Conservation (phyloP, 2,329 filamentous ascomycete genomes). For the Stenocarpella maydis region DNA sequence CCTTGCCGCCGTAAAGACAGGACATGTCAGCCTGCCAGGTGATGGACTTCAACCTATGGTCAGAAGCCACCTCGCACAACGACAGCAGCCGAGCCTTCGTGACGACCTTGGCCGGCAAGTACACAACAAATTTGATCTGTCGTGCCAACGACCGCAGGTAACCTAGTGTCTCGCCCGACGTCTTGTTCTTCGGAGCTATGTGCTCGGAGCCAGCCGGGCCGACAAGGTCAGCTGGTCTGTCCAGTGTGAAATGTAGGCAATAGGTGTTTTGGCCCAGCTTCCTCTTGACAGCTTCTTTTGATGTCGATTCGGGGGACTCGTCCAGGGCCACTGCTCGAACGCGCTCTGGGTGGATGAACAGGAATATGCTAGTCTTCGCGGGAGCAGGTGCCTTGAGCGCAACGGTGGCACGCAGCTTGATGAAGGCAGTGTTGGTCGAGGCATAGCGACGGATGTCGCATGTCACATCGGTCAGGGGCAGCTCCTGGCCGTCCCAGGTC, state of each 20-base stretch:
- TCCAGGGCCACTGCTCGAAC: neutral
- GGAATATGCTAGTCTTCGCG: slow-evolving; percentile 19
- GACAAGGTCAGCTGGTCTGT: slow-evolving; percentile 10
- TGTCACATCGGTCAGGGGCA: slow-evolving; percentile 13
- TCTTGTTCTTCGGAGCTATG: slow-evolving; percentile 25
- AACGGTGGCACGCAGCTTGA: slow-evolving; percentile 24
- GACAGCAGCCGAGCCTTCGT: slow-evolving; percentile 9
- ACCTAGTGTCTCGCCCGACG: neutral
- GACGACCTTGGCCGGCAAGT: slow-evolving; percentile 2
- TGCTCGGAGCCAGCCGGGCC: slow-evolving; percentile 3
- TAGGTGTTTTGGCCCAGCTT: slow-evolving; percentile 17
- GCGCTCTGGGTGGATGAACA: slow-evolving; percentile 24
- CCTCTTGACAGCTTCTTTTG: neutral
- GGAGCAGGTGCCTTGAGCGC: neutral
- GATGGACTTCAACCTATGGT: slow-evolving; percentile 10
- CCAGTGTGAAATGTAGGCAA: slow-evolving; percentile 17
- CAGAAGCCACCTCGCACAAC: slow-evolving; percentile 9
- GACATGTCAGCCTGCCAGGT: slow-evolving; percentile 25
- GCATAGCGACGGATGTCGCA: slow-evolving; percentile 23
- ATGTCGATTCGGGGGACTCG: neutral
- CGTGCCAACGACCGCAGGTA: slow-evolving; percentile 4
- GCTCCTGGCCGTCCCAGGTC: neutral
- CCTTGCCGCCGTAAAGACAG: slow-evolving; percentile 26
- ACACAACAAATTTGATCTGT: neutral
- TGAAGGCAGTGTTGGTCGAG: slow-evolving; percentile 25